A percentile compares a stretch with the other conserved stretches of the same genome.
These are phyloP conservation scores for Blastobotrys chiropterorum DNA, from an alignment of 805 yeast species.

Conservation along the genomic window DNA sequence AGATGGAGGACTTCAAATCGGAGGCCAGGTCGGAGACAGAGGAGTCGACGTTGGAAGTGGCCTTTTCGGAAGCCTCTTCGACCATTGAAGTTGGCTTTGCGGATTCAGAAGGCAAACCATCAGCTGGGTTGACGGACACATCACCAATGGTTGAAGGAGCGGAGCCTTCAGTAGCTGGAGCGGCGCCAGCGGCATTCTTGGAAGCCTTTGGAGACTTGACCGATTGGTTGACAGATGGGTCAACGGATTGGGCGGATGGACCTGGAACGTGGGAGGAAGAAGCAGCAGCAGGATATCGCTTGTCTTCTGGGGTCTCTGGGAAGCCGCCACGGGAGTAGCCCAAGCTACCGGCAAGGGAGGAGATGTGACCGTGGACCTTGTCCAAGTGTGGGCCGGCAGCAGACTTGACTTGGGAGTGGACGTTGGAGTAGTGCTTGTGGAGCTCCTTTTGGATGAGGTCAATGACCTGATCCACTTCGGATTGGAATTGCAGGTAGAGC, in stretches of 20 bases:
- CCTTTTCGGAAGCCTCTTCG: too few species aligned
- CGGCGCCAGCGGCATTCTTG: background rate
- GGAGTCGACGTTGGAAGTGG: background rate
- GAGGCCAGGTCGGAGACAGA: conserved; percentile 4
- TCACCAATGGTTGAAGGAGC: too few species aligned
- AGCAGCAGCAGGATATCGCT: conserved; percentile 13
- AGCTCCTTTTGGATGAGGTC: conserved; percentile 21
- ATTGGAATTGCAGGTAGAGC: conserved; percentile 65
- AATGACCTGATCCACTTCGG: conserved; percentile 57
- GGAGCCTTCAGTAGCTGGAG: background rate
- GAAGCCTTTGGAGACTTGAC: conserved; percentile 10
- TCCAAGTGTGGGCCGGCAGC: conserved; percentile 34
- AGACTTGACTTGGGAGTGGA: conserved; percentile 22
- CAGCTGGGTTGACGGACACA: too few species aligned
- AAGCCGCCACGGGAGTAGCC: conserved; percentile 32
- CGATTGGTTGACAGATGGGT: background rate
- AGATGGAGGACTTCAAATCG: conserved; percentile 24
- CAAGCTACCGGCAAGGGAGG: conserved; percentile 16
- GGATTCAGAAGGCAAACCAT: too few species aligned
- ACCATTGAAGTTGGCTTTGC: too few species aligned
- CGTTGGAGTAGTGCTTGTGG: conserved; percentile 21
- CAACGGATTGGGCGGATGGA: conserved; percentile 17
- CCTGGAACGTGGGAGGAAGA: conserved; percentile 18
- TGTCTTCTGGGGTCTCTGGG: conserved; percentile 28
- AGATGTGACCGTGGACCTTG: conserved; percentile 23